phyloP scores from a whole-genome alignment of 2,329 filamentous ascomycete species.

The Stemphylium vesicarium region DNA sequence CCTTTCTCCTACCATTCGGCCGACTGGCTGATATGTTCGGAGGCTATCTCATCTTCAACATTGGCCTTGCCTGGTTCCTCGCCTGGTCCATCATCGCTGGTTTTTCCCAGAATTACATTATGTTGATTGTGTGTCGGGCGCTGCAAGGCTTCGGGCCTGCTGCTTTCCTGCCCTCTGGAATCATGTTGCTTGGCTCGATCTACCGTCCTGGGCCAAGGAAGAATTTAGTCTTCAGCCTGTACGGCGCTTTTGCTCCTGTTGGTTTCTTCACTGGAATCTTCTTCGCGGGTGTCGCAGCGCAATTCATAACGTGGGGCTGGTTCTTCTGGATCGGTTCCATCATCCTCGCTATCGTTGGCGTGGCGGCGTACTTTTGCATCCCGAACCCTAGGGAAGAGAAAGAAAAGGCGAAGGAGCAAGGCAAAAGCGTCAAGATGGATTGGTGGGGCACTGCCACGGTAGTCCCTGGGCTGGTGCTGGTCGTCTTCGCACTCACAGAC shows the following conservation, averaged over 20 bases:
- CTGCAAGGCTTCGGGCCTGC: conserved; percentile 76
- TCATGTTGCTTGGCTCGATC: conserved; percentile 68
- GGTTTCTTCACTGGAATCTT: conserved; percentile 52
- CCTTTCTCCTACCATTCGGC: conserved; percentile 57
- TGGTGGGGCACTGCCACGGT: conserved; percentile 47
- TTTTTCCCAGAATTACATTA: conserved; percentile 70
- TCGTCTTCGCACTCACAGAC: conserved; percentile 78
- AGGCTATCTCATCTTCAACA: conserved; percentile 67
- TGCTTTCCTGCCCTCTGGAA: conserved; percentile 71
- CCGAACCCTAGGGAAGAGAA: conserved; percentile 28
- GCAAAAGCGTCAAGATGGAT: conserved; percentile 42
- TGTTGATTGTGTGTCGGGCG: conserved; percentile 76
- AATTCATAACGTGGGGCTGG: conserved; percentile 42
- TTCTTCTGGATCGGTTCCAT: conserved; percentile 45
- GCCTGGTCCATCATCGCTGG: conserved; percentile 73
- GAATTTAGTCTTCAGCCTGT: conserved; percentile 69
- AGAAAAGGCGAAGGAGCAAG: conserved; percentile 6
- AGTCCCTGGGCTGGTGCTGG: conserved; percentile 65
- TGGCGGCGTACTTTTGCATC: conserved; percentile 39
- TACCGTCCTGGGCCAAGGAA: conserved; percentile 73
- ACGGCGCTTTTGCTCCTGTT: conserved; percentile 60
- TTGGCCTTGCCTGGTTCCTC: conserved; percentile 67
- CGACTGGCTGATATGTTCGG: conserved; percentile 67
- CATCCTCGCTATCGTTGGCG: conserved; percentile 39
- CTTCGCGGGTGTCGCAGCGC: conserved; percentile 43